Base-by-base conservation (phyloP, 108 stramenopile species). In the Cyclostephanos invisitatus region DNA sequence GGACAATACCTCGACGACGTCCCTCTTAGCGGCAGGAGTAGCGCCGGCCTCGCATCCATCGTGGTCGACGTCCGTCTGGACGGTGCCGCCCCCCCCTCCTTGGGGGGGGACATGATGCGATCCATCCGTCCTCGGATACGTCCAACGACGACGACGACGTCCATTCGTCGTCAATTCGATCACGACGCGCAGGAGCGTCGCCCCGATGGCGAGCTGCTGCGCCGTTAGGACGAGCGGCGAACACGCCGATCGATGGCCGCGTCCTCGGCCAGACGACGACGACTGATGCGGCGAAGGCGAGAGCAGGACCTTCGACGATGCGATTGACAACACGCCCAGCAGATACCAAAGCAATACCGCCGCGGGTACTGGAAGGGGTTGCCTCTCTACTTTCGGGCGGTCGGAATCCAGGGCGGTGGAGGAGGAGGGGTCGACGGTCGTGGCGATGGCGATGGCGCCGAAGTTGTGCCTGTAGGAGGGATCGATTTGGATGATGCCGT, bases 341-440 rank as follows among this genome's bases (percentile, higher is more conserved):
- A 85, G 61, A 68, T 90, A 94, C 92, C 92, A 94, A 7, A 89
- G 64, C 8, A 77, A 27, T 1, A 93, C 86, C 15, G 90, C 90
- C 11, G 70, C 40, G 9, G 76, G 62, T 22, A 88, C 49, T 2
- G 78, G 50, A 3, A 72, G 18, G 25, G 15, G n/a, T n/a, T n/a
- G n/a, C n/a, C n/a, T n/a, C n/a, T n/a, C n/a, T n/a, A n/a, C n/a
- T n/a, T n/a, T n/a, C n/a, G n/a, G n/a, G n/a, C n/a, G n/a, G n/a
- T n/a, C n/a, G n/a, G n/a, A n/a, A n/a, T n/a, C n/a, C n/a, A n/a
- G n/a, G n/a, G n/a, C n/a, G n/a, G n/a, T n/a, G n/a, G n/a, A n/a
- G n/a, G n/a, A n/a, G n/a, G n/a, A n/a, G n/a, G n/a, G n/a, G 32
- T 11, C 44, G 44, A 14, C 44, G 44, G 44, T 3, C 0, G 3